Base-by-base conservation (phyloP, 768 basidiomycete species). In the Tulasnella sp. region DNA sequence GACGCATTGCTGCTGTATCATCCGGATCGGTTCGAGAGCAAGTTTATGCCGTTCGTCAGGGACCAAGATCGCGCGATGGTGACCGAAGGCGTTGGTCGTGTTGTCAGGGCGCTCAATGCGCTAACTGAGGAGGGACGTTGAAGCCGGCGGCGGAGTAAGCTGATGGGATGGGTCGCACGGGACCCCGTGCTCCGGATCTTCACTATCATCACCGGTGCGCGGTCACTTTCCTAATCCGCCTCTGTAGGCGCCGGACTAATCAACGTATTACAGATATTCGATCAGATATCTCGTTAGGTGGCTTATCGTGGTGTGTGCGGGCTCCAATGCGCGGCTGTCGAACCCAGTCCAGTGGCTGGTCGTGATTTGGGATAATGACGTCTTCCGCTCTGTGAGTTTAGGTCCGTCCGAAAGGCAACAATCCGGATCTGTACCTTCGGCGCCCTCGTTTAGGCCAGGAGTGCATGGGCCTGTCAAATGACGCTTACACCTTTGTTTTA, bases 1-100 rank as follows among this genome's bases (percentile, higher is more conserved):
- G 86, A 86, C 71, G 89, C 90, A 0, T 83, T 93, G 67, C 83
- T 93, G 77, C 79, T 80, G 29, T 84, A 84, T 72, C 84, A 85
- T 78, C 84, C 84, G 0, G 84, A 85, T 81, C 79, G 83, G 29
- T 85, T 85, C 78, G 79, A 83, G 69, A 79, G 81, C 6, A 70
- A 82, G 46, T 81, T 82, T 29, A 77, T 84, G 40, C 74, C 70
- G 5, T 73, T 80, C 57, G 83, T 84, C 4, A 79, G 72, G 46
- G 82, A 82, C 20, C 70, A 61, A 42, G 84, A 84, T 48, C 80
- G 70, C 73, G 83, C 81, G 42, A 32, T 35, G 44, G 84, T 85
- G 37, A 82, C 81, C 70, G 83, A 84, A 55, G 84, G 81, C 3
- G 83, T 84, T n/a, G 82, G 82, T 35, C 57, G 79, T 15, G 80